These are phyloP conservation scores for Cystoderma amianthinum DNA, from an alignment of 768 basidiomycete genomes.

Conservation along the genomic window DNA sequence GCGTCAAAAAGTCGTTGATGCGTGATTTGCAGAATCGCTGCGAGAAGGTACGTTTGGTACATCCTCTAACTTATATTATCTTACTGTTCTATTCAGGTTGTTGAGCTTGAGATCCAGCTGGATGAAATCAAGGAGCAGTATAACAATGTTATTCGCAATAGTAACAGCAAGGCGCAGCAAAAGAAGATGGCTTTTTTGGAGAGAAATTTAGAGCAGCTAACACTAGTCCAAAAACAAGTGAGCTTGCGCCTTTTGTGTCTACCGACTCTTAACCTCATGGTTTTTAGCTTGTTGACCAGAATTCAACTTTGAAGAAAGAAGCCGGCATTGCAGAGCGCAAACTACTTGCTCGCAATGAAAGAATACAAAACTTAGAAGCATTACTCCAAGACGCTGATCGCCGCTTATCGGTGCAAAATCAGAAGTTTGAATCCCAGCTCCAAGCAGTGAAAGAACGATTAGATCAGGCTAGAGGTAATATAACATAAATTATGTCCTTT, in stretches of 20 bases:
- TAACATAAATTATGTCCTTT: no score
- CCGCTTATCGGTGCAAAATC: slow-evolving; percentile 84
- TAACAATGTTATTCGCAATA: slow-evolving; percentile 96
- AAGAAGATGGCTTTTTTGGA: slow-evolving; percentile 99
- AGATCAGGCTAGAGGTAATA: slow-evolving; percentile 86
- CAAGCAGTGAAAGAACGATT: slow-evolving; percentile 89
- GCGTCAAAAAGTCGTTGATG: slow-evolving; percentile 98
- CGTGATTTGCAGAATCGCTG: slow-evolving; percentile 98
- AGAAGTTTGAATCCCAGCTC: slow-evolving; percentile 92
- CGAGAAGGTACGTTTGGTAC: slow-evolving; percentile 67
- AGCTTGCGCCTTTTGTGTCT: slow-evolving; percentile 8
- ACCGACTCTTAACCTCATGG: neutral
- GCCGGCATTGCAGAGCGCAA: slow-evolving; percentile 96
- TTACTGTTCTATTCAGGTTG: slow-evolving; percentile 54
- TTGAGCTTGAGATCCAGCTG: slow-evolving; percentile 96
- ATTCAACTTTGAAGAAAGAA: slow-evolving; percentile 95
- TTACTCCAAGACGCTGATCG: slow-evolving; percentile 92
- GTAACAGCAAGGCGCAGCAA: slow-evolving; percentile 97
- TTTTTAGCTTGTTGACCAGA: slow-evolving; percentile 92
- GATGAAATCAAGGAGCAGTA: slow-evolving; percentile 99
- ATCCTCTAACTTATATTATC: slow-evolving; percentile 3
- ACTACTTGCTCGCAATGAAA: slow-evolving; percentile 91
- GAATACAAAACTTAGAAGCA: slow-evolving; percentile 94
- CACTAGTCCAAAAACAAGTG: slow-evolving; percentile 95
- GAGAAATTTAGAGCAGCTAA: slow-evolving; percentile 92